Evolutionary conservation across 805 yeast genomes (phyloP).

Genomic region (Candida gorgasii): DNA sequence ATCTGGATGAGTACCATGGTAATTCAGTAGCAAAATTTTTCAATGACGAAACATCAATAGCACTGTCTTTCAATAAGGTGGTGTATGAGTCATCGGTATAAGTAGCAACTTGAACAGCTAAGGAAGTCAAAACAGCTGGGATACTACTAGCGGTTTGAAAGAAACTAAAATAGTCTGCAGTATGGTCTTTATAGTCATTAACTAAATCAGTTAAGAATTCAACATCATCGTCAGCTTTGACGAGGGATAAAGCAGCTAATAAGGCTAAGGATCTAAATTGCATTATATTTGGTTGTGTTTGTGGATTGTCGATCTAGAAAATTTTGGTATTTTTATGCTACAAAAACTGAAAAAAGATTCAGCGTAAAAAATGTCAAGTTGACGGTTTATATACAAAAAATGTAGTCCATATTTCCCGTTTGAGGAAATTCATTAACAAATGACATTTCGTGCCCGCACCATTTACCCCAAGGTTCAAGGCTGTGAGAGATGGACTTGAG

Average conservation of each 20-base stretch:
- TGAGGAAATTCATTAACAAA: conserved; percentile 6
- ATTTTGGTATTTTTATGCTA: not conserved
- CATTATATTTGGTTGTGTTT: conserved; percentile 3
- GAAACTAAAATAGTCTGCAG: conserved; percentile 27
- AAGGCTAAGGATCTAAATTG: conserved; percentile 9
- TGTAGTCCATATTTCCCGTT: conserved; percentile 1
- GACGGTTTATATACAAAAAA: conserved; percentile 1
- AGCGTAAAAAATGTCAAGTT: not conserved
- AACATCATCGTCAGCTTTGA: conserved; percentile 21
- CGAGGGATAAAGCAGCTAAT: conserved; percentile 14
- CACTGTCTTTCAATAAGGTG: conserved; percentile 28
- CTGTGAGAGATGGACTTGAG: conserved; percentile 1
- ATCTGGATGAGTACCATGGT: conserved; percentile 36
- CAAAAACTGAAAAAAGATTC: not conserved
- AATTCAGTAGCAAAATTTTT: conserved; percentile 32
- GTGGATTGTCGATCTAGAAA: not conserved
- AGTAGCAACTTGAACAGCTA: conserved; percentile 32
- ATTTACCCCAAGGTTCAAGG: conserved; percentile 6
- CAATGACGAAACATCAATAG: conserved; percentile 22
- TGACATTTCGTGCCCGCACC: conserved; percentile 1
- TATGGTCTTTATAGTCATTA: conserved; percentile 30
- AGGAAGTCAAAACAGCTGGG: conserved; percentile 29
- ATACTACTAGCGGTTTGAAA: conserved; percentile 26
- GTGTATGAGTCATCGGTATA: conserved; percentile 39
- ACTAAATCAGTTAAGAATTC: conserved; percentile 37